Conservation (phyloP, 1,284 basidiomycete species). For the Schizophyllum amplum region DNA sequence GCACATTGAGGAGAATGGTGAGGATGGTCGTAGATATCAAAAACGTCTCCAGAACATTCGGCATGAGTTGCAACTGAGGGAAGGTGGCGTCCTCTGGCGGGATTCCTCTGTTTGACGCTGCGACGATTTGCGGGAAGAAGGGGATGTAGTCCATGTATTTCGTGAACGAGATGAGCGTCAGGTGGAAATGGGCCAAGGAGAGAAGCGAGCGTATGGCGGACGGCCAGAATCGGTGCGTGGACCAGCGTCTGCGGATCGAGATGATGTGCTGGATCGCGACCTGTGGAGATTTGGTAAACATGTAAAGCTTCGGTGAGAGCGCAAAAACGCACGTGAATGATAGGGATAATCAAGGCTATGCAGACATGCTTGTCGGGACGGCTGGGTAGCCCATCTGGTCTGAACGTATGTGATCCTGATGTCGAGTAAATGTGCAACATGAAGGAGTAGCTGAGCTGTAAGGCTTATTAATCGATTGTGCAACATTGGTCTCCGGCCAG, state of each 20-base stretch:
- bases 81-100: conserved; percentile 8
- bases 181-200: conserved; percentile 57
- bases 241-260: conserved; percentile 51
- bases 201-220: conserved; percentile 53
- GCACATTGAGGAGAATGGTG: conserved; percentile 46
- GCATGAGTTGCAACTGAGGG: conserved; percentile 56
- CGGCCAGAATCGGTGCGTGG: conserved; percentile 54
- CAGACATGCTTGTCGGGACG: conserved; percentile 63
- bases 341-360: conserved; percentile 58
- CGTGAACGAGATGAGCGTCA: not conserved
- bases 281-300: conserved; percentile 23
- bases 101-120: conserved; percentile 6
- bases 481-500: conserved; percentile 1
- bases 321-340: conserved; percentile 44
- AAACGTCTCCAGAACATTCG: conserved; percentile 59
- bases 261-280: conserved; percentile 55
- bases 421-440: conserved; percentile 65
- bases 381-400: conserved; percentile 34
- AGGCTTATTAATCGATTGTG: conserved; percentile 1
- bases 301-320: not conserved
- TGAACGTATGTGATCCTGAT: conserved; percentile 45
- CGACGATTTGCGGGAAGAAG: conserved; percentile 8
- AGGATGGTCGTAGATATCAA: conserved; percentile 47
- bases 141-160: conserved; percentile 5
- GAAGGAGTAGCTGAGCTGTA: conserved; percentile 66